These are phyloP conservation scores for Exophiala calicioides DNA, from an alignment of 2,329 filamentous ascomycete species.

Conservation along the genomic window DNA sequence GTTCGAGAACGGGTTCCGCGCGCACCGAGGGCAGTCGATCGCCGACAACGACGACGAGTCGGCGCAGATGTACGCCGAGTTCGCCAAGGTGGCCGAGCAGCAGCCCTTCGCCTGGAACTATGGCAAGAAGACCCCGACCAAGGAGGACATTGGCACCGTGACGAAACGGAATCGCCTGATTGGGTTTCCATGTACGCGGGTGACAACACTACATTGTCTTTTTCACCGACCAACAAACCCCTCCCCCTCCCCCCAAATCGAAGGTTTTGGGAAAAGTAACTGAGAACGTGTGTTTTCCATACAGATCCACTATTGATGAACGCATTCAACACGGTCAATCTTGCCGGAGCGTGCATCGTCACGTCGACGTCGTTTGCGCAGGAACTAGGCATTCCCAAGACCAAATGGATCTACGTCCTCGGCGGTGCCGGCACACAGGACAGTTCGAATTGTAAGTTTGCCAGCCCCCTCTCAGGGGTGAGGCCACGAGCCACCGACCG, in stretches of 20 bases:
- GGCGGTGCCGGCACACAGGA: slow-evolving; percentile 65
- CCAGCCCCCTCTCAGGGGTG: neutral
- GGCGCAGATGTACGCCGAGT: slow-evolving; percentile 60
- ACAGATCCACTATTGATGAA: slow-evolving; percentile 70
- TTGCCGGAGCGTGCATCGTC: slow-evolving; percentile 62
- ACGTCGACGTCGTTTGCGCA: slow-evolving; percentile 59
- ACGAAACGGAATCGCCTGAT: slow-evolving; percentile 66
- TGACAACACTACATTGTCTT: slow-evolving; percentile 35
- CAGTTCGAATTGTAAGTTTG: slow-evolving; percentile 52
- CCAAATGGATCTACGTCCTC: slow-evolving; percentile 64
- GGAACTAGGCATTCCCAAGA: slow-evolving; percentile 55
- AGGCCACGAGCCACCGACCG: too few relatives aligned
- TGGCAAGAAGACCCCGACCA: slow-evolving; percentile 47
- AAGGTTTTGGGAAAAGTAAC: neutral
- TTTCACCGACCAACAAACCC: too few relatives aligned
- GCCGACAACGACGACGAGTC: slow-evolving; percentile 61
- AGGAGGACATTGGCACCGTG: slow-evolving; percentile 56
- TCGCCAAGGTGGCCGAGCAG: slow-evolving; percentile 57
- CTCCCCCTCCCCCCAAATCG: too few relatives aligned
- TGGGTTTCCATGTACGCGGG: slow-evolving; percentile 66
- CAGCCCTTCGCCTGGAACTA: slow-evolving; percentile 62
- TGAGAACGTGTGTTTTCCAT: too few relatives aligned
- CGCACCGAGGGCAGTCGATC: slow-evolving; percentile 56
- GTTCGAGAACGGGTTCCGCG: slow-evolving; percentile 66
- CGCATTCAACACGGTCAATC: slow-evolving; percentile 68